Evolutionary conservation across 169 alveolate genomes (phyloP).

Genomic region (Eimeria falciformis): DNA sequence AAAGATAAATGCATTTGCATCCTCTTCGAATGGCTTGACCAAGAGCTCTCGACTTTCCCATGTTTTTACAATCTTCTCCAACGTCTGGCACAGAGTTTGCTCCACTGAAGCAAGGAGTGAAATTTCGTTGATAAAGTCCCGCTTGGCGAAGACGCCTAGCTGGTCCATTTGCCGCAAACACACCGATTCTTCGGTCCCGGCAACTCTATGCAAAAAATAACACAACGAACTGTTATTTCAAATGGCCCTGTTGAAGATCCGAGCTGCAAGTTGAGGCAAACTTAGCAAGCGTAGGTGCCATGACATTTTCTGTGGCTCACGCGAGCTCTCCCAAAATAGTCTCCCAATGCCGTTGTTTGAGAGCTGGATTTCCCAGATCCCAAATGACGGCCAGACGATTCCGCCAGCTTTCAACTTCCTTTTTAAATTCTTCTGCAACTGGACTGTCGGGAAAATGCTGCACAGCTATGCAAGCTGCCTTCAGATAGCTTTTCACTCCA

Average conservation of each 20-base stretch:
- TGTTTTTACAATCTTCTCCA: slow-evolving; percentile 84
- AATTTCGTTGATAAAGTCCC: slow-evolving; percentile 84
- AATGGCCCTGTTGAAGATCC: no score
- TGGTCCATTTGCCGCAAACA: slow-evolving; percentile 79
- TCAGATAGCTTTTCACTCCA: slow-evolving; percentile 35
- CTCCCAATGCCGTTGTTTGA: slow-evolving; percentile 89
- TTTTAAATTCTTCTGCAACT: slow-evolving; percentile 79
- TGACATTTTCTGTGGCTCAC: neutral
- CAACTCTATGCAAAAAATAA: neutral
- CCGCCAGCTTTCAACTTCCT: slow-evolving; percentile 82
- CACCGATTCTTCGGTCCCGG: slow-evolving; percentile 66
- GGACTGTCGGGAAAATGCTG: slow-evolving; percentile 58
- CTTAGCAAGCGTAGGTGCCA: no score
- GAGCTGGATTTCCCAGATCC: slow-evolving; percentile 86
- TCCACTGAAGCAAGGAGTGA: slow-evolving; percentile 88
- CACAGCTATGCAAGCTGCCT: slow-evolving; percentile 68
- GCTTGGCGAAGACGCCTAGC: slow-evolving; percentile 78
- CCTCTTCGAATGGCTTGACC: slow-evolving; percentile 85
- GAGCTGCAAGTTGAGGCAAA: no score
- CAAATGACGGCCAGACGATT: slow-evolving; percentile 84
- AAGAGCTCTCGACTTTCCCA: slow-evolving; percentile 88
- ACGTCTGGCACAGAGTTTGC: slow-evolving; percentile 84
- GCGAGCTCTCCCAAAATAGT: slow-evolving; percentile 71
- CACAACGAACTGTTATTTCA: no score
- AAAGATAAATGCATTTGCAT: slow-evolving; percentile 87